A percentile compares a stretch with the other conserved stretches of the same genome.
Evolutionary conservation across 352 stramenopile genomes (phyloP).

Genomic region (Pythium aquatile): DNA sequence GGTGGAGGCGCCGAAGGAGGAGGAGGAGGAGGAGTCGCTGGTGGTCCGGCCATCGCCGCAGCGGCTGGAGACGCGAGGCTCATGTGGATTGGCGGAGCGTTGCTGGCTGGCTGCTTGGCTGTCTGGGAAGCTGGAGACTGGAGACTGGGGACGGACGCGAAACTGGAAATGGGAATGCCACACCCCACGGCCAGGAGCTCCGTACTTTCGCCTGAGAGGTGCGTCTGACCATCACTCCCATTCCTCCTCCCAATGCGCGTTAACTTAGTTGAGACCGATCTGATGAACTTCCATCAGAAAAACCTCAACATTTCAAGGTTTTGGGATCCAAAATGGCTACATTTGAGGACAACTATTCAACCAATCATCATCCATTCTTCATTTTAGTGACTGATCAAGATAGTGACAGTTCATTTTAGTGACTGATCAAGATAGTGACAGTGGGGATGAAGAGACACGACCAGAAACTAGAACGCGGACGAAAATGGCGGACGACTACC

Average conservation of each 20-base stretch:
- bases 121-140: constrained; percentile 1
- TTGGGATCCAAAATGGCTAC: background rate
- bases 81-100: background rate
- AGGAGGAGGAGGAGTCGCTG: background rate
- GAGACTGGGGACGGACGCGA: background rate
- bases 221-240: constrained; percentile 9
- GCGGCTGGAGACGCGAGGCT: background rate
- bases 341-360: background rate
- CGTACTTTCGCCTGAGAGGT: background rate
- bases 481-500: constrained; percentile 20
- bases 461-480: background rate
- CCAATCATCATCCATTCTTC: no score
- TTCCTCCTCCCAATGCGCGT: background rate
- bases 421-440: background rate
- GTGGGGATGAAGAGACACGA: constrained; percentile 1
- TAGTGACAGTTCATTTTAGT: background rate
- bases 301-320: background rate
- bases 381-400: background rate
- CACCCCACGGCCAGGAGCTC: background rate
- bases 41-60: background rate
- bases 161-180: constrained; percentile 1
- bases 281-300: constrained; percentile 3
- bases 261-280: constrained; percentile 2
- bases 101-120: background rate
- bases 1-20: background rate